Evolutionary conservation across 495 filamentous ascomycete genomes (phyloP).

Genomic region (Bacidia gigantensis): DNA sequence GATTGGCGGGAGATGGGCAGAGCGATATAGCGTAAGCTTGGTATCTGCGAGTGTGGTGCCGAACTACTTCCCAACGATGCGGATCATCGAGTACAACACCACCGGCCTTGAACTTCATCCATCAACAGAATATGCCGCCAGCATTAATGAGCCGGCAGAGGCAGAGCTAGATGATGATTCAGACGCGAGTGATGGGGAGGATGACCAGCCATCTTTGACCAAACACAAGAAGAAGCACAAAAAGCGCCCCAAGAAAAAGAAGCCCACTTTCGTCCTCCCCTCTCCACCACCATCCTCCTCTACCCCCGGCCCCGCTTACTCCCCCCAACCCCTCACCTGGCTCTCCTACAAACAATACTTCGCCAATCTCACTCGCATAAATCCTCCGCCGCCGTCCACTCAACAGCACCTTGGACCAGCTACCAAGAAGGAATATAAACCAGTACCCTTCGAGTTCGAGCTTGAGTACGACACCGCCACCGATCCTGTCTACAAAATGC

Average conservation of each 20-base stretch:
- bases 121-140: neutral
- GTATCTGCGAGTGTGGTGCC: constrained; percentile 81
- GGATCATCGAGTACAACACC: constrained; percentile 87
- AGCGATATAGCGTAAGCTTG: constrained; percentile 68
- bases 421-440: constrained; percentile 45
- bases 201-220: neutral
- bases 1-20: constrained; percentile 67
- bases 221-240: constrained; percentile 30
- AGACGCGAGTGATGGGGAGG: neutral
- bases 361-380: constrained; percentile 81
- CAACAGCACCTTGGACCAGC: constrained; percentile 24
- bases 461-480: constrained; percentile 74
- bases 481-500: constrained; percentile 60
- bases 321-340: constrained; percentile 63
- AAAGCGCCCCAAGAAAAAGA: constrained; percentile 39
- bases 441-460: constrained; percentile 64
- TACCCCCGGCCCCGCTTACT: constrained; percentile 84
- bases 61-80: constrained; percentile 79
- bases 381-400: constrained; percentile 40
- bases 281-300: constrained; percentile 54
- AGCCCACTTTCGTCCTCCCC: constrained; percentile 52
- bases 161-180: neutral
- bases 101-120: constrained; percentile 47
- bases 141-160: neutral
- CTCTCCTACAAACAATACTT: constrained; percentile 79